These are phyloP conservation scores for Microbotryum violaceum DNA, from an alignment of 1,284 basidiomycete genomes.

Conservation along the genomic window DNA sequence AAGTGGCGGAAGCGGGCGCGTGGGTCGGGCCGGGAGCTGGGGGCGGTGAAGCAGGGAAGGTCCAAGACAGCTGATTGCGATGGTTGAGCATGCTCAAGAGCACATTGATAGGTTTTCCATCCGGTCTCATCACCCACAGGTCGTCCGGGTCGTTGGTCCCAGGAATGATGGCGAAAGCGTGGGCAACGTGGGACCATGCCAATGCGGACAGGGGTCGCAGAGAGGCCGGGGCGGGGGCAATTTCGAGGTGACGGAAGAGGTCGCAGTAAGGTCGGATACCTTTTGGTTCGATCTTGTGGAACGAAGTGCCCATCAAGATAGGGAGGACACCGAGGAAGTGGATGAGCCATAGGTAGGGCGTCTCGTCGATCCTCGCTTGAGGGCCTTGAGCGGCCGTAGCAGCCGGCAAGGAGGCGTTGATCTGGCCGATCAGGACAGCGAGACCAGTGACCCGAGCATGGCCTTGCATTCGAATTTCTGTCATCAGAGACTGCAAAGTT, in stretches of 20 bases:
- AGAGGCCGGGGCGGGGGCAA: neutral
- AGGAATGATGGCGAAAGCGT: slow-evolving; percentile 14
- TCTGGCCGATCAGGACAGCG: neutral
- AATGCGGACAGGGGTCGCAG: slow-evolving; percentile 7
- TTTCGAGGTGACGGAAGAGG: neutral
- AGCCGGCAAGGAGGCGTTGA: neutral
- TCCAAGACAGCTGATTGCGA: neutral
- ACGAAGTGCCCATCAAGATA: slow-evolving; percentile 11
- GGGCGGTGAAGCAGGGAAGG: too few relatives aligned
- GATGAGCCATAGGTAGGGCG: neutral
- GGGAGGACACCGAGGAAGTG: slow-evolving; percentile 17
- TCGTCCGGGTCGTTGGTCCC: too few relatives aligned
- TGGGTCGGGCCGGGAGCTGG: neutral
- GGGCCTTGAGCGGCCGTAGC: neutral
- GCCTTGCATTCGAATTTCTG: neutral
- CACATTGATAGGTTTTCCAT: neutral
- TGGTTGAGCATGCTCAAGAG: slow-evolving; percentile 2
- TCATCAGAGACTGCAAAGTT: neutral
- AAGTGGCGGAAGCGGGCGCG: neutral
- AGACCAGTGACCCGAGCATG: neutral
- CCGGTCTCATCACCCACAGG: neutral
- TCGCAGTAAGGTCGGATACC: slow-evolving; percentile 21
- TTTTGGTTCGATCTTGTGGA: slow-evolving; percentile 11
- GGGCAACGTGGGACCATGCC: slow-evolving; percentile 16
- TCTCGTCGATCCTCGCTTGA: neutral